Evolutionary conservation across 2,329 filamentous ascomycete genomes (phyloP).

Genomic region (Hyphodiscus sp.): DNA sequence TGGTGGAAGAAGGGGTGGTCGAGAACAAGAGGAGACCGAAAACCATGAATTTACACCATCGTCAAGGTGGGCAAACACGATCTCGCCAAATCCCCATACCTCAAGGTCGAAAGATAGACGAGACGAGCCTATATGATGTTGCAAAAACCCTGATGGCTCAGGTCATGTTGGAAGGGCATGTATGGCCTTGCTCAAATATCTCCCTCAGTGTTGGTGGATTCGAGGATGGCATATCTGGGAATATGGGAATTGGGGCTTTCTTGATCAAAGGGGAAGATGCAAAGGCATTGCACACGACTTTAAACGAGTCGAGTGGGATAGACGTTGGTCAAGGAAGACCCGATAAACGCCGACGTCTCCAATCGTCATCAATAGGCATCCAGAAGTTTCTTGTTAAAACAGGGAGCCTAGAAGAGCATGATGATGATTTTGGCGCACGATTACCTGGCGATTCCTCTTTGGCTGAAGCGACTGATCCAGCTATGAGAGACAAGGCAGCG

Average conservation of each 20-base stretch:
- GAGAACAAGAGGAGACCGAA: constrained; percentile 83
- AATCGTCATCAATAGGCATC: constrained; percentile 20
- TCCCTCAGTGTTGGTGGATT: constrained; percentile 88
- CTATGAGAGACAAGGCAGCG: constrained; percentile 8
- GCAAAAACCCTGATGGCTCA: constrained; percentile 72
- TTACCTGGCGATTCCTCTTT: constrained; percentile 12
- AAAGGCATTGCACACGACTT: constrained; percentile 40
- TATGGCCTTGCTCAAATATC: constrained; percentile 90
- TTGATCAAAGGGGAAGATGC: constrained; percentile 70
- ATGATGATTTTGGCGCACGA: constrained; percentile 27
- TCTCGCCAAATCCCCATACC: constrained; percentile 75
- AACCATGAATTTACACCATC: constrained; percentile 78
- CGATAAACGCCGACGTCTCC: constrained; percentile 28
- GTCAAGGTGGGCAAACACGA: constrained; percentile 64
- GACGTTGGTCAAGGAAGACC: constrained; percentile 19
- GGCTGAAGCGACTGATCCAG: constrained; percentile 12
- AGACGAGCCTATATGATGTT: constrained; percentile 65
- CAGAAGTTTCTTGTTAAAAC: constrained; percentile 27
- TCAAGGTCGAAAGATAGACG: constrained; percentile 65
- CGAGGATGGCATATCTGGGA: constrained; percentile 77
- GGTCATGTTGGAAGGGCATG: constrained; percentile 67
- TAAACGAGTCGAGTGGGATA: constrained; percentile 9
- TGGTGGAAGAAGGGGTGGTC: constrained; percentile 84
- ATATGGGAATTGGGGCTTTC: constrained; percentile 80
- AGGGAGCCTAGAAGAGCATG: constrained; percentile 24